These are phyloP conservation scores for Amylocarpus encephaloides DNA, from an alignment of 2,329 filamentous ascomycete genomes.

Conservation along the genomic window DNA sequence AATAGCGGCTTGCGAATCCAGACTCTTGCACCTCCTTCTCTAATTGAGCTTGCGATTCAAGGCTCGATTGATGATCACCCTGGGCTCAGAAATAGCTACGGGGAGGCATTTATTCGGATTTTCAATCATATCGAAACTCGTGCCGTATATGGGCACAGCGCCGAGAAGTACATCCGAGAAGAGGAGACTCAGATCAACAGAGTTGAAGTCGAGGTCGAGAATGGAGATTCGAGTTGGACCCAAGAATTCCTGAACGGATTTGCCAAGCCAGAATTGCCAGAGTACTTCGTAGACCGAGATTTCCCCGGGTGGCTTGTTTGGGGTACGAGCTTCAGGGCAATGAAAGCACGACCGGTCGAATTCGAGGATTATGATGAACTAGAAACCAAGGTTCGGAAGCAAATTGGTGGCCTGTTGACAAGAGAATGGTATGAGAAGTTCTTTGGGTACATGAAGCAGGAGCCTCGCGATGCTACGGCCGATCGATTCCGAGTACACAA, in stretches of 20 bases:
- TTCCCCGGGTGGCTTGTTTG: slow-evolving; percentile 96
- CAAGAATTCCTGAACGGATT: slow-evolving; percentile 72
- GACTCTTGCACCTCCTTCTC: slow-evolving; percentile 70
- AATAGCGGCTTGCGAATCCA: slow-evolving; percentile 91
- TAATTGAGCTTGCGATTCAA: slow-evolving; percentile 74
- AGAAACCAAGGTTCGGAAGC: slow-evolving; percentile 65
- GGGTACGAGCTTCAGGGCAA: slow-evolving; percentile 80
- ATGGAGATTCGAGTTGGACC: slow-evolving; percentile 75
- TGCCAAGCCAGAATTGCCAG: slow-evolving; percentile 61
- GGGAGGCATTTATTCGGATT: slow-evolving; percentile 66
- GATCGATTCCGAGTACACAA: slow-evolving; percentile 89
- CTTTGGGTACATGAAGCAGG: slow-evolving; percentile 93
- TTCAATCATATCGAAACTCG: slow-evolving; percentile 86
- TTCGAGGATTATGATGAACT: slow-evolving; percentile 72
- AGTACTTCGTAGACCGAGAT: slow-evolving; percentile 88
- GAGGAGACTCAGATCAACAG: slow-evolving; percentile 73
- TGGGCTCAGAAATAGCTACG: slow-evolving; percentile 72
- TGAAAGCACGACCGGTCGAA: slow-evolving; percentile 59
- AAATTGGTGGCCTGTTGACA: slow-evolving; percentile 75
- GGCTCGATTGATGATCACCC: slow-evolving; percentile 90
- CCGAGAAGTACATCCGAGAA: slow-evolving; percentile 78
- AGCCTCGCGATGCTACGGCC: slow-evolving; percentile 72
- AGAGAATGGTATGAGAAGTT: slow-evolving; percentile 80
- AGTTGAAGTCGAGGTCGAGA: slow-evolving; percentile 64
- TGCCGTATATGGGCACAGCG: slow-evolving; percentile 78